Evolutionary conservation across 106 monocot species (phyloP).

Genomic region (Dendrobium huoshanense): DNA sequence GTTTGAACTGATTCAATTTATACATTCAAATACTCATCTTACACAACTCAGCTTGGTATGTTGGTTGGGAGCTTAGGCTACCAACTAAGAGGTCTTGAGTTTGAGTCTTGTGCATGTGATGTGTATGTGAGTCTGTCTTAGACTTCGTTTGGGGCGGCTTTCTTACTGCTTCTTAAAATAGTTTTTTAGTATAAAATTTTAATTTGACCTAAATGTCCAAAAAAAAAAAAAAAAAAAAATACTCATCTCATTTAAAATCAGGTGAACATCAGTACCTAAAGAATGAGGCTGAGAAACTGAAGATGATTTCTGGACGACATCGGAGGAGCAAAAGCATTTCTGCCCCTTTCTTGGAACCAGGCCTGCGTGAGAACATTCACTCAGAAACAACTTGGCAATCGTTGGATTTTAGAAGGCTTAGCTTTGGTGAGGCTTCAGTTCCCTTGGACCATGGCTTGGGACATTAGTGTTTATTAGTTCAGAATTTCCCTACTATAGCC

Average conservation of each 20-base stretch:
- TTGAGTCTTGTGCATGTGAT: no score
- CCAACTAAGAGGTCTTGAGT: no score
- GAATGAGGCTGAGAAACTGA: constrained; percentile 54
- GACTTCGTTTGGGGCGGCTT: no score
- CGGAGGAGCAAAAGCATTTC: constrained; percentile 50
- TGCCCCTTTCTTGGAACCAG: constrained; percentile 24
- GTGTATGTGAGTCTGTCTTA: no score
- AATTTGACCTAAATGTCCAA: no score
- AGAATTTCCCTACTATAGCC: no score
- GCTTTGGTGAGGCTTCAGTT: constrained; percentile 25
- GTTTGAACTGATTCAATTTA: background rate
- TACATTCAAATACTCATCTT: background rate
- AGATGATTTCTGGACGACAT: constrained; percentile 24
- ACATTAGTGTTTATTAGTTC: background rate
- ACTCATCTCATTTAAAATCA: constrained; percentile 2
- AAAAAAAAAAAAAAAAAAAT: no score
- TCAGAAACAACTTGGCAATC: constrained; percentile 27
- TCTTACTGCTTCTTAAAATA: no score
- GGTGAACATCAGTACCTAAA: constrained; percentile 50
- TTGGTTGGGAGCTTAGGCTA: no score
- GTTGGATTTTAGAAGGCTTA: constrained; percentile 55
- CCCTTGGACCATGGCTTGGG: constrained; percentile 25
- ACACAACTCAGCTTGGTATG: no score
- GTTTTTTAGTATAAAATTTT: no score
- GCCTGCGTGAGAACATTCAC: background rate